Evolutionary conservation across 108 stramenopile genomes (phyloP), one percentile per base, ranked within the genome.

Genomic region (Cyclotella cryptica): DNA sequence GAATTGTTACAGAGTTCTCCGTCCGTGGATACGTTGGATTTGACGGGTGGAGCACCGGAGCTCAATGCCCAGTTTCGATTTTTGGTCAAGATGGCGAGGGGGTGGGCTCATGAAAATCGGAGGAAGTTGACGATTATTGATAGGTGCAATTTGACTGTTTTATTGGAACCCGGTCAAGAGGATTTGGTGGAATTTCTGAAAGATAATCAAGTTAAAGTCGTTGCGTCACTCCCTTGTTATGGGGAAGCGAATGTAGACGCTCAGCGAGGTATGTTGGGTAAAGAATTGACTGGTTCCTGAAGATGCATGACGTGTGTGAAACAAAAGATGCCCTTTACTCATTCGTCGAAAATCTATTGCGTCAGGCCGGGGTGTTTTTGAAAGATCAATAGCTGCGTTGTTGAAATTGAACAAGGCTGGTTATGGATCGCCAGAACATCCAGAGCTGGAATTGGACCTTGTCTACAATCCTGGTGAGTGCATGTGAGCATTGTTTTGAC

Each of bases 41-140:
- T 99, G 22, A 99, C 98, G 1, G 98, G 98, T 28, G 98, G 98
- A 24, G 97, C 98, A 19, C 98, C 98, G 1, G 98, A 99, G 76
- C 81, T 99, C 28, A 95, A 98, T 69, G 73, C 68, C 15, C 80
- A 95, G 63, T 99, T 99, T 85, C 87, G 97, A 12, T 90, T 90
- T 49, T 72, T 99, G 21, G 97, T 99, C 5, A 79, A 82, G 35
- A 88, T 93, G 88, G 96, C 96, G 3, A 72, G 95, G 17, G 74
- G 70, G 21, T 66, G 93, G 53, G 75, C 92, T 6, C 88, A 86
- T 22, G 90, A 93, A 45, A 78, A 62, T 43, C 30, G 47, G 3
- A 60, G 82, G 51, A 44, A 71, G 45, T 71, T 98, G 63, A 92
- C 94, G 9, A 97, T 99, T 58, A 99, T 99, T 74, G 98, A 98